phyloP scores from a whole-genome alignment of 768 basidiomycete genomes.

The Collybia sp. region DNA sequence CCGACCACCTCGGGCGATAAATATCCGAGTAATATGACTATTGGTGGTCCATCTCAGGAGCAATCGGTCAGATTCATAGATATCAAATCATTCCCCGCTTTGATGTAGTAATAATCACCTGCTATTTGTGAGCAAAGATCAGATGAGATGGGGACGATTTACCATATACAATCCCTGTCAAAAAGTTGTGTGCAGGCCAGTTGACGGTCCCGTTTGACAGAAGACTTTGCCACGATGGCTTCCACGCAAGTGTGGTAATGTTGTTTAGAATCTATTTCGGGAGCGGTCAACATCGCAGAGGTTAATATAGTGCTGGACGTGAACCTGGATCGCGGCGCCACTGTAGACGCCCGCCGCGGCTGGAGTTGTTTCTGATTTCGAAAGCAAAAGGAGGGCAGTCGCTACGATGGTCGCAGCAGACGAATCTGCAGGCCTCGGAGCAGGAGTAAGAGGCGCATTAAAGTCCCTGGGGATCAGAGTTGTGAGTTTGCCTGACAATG shows the following conservation, averaged over 20 bases:
- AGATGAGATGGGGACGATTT: slow-evolving; percentile 4
- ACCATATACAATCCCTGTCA: slow-evolving; percentile 62
- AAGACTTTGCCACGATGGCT: slow-evolving; percentile 56
- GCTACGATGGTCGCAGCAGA: slow-evolving; percentile 65
- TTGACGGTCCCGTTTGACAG: slow-evolving; percentile 66
- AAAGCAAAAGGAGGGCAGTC: slow-evolving; percentile 54
- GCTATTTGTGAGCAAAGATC: neutral
- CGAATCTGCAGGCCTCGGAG: slow-evolving; percentile 58
- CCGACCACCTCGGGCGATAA: too few species aligned
- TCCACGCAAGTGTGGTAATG: slow-evolving; percentile 51
- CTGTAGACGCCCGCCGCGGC: slow-evolving; percentile 34
- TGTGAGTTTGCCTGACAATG: too few species aligned
- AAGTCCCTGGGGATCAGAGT: slow-evolving; percentile 51
- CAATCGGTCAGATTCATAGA: slow-evolving; percentile 26
- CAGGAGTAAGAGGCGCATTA: slow-evolving; percentile 54
- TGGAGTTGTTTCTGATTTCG: slow-evolving; percentile 32
- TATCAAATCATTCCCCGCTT: slow-evolving; percentile 31
- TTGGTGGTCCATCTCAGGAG: too few species aligned
- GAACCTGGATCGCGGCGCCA: slow-evolving; percentile 44
- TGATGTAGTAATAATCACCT: slow-evolving; percentile 46
- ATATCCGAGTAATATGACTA: too few species aligned
- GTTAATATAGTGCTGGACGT: slow-evolving; percentile 6
- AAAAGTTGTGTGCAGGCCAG: slow-evolving; percentile 45
- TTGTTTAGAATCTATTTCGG: slow-evolving; percentile 36
- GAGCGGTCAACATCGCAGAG: neutral